Conservation (phyloP, 2,329 filamentous ascomycete species). For the Parastagonospora nodorum region DNA sequence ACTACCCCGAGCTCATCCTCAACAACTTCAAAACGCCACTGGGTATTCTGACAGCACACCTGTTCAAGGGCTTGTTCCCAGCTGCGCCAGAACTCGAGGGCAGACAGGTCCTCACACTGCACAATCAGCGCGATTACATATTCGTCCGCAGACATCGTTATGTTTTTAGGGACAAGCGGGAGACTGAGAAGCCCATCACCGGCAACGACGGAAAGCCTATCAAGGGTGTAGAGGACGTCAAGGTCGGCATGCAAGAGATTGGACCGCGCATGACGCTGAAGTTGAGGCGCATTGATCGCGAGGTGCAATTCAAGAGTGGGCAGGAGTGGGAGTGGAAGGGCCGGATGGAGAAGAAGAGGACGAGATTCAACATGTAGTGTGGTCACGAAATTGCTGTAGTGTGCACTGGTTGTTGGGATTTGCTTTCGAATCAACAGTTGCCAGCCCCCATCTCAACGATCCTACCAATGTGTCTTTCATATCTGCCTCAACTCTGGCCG, state of each 20-base stretch:
- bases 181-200: constrained; percentile 84
- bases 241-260: constrained; percentile 87
- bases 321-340: constrained; percentile 97
- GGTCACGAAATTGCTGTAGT: too few species aligned
- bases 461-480: too few species aligned
- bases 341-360: constrained; percentile 90
- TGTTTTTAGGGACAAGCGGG: constrained; percentile 85
- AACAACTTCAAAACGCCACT: constrained; percentile 96
- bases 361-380: constrained; percentile 82
- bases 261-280: constrained; percentile 77
- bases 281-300: constrained; percentile 87
- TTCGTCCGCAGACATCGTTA: constrained; percentile 92
- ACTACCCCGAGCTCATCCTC: constrained; percentile 86
- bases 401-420: too few species aligned
- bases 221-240: constrained; percentile 82
- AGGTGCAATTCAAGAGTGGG: constrained; percentile 75
- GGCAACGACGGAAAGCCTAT: constrained; percentile 82
- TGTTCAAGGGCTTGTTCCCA: constrained; percentile 82
- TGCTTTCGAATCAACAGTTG: too few species aligned
- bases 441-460: too few species aligned
- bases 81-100: constrained; percentile 81
- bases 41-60: constrained; percentile 79
- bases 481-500: too few species aligned
- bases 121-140: constrained; percentile 96
- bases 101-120: constrained; percentile 86